Percentiles rank a stretch among this genome's conserved stretches.
Evolutionary conservation across 371 early-diverging fungal species (phyloP).

Genomic region (Zychaea mexicana): DNA sequence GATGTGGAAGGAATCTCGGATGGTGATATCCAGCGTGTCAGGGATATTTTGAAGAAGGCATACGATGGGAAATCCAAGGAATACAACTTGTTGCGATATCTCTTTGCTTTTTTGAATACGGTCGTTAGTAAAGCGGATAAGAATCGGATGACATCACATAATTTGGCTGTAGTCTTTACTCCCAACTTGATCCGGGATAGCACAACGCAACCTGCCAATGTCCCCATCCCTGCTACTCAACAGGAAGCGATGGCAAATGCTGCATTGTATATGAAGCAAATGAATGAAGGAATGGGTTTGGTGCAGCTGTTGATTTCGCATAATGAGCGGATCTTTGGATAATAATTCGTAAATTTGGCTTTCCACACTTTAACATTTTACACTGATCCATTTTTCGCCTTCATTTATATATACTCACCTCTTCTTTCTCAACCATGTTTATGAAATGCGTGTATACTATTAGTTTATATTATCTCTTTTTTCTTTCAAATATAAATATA

Average conservation of each 20-base stretch:
- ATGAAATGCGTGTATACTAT: too few species aligned
- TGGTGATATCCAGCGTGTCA: constrained; percentile 25
- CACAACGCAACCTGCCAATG: background rate
- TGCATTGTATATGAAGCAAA: constrained; percentile 19
- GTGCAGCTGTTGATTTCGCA: constrained; percentile 15
- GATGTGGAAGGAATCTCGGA: constrained; percentile 9
- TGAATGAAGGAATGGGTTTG: constrained; percentile 23
- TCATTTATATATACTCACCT: background rate
- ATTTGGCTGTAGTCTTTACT: constrained; percentile 86
- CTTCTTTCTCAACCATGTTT: too few species aligned
- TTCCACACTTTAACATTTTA: too few species aligned
- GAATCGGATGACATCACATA: constrained; percentile 84
- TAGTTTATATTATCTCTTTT: too few species aligned
- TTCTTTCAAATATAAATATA: too few species aligned
- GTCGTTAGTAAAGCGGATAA: constrained; percentile 58
- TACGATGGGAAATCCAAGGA: constrained; percentile 24
- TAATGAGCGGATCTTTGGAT: background rate
- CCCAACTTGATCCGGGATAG: constrained; percentile 82
- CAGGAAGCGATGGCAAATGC: constrained; percentile 23
- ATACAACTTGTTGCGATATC: constrained; percentile 56
- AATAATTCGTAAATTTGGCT: background rate
- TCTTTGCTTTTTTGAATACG: constrained; percentile 64
- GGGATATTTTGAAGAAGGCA: constrained; percentile 15
- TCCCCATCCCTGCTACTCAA: constrained; percentile 4
- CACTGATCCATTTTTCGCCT: background rate